Base-by-base conservation (phyloP, 176 grass and related monocot genomes). In the Alloteropsis semialata region DNA sequence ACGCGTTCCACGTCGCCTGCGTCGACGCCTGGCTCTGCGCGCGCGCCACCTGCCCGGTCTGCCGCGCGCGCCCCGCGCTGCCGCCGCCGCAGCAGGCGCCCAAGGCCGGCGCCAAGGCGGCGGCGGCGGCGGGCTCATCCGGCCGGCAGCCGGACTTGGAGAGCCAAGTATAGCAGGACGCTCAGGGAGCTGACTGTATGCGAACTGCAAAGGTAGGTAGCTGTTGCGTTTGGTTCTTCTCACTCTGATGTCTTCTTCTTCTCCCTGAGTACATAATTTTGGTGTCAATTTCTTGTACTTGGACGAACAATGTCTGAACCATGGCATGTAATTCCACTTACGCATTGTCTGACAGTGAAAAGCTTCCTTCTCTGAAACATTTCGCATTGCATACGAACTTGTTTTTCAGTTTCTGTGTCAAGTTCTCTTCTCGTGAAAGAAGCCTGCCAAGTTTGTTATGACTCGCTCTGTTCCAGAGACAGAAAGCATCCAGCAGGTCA, bases 1-100 rank as follows among this genome's bases (percentile, higher is more conserved):
- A 90, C 80, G 80, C 84, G 49, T 90, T 90, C 84, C 88, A 90
- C 74, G 88, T 50, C 59, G 74, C 74, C 1, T 90, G 88, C 74
- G 79, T 90, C 58, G 88, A 90, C 74, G 72, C 61, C 72, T 90
- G 84, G 84, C 88, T 90, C 46, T 74, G 88, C 74, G 43, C 66
- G 59, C 84, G 72, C 41, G 84, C 79, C 74, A 83, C 88, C 24
- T 90, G 84, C 67, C 88, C 84, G 59, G 74, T 90, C 57, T 90
- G 88, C 84, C 88, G 88, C 74, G 84, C 74, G 3, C 74, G 84
- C 32, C 88, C 88, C 28, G 66, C 48, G 21, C 84, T 83, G 9
- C 84, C 84, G 74, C 50, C 74, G 13, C 67, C 54, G 67, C 56
- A 50, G 81, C 7, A 41, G 34, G 41, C 43, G 34, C 15, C 83